Evolutionary conservation across 2,329 filamentous ascomycete species (phyloP).

Genomic region (Pseudocercospora fuligena): DNA sequence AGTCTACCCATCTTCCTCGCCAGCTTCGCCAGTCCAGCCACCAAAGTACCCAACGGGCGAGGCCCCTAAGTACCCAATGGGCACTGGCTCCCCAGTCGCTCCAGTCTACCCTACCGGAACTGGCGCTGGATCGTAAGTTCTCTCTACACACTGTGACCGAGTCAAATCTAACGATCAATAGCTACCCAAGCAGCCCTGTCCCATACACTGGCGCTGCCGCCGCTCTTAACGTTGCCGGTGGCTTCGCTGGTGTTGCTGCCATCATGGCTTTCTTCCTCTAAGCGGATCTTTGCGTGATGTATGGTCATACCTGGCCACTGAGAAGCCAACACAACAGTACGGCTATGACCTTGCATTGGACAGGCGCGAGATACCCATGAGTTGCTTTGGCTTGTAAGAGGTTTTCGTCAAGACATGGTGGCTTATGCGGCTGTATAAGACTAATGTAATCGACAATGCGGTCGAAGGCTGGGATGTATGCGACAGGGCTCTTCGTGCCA

Average conservation of each 20-base stretch:
- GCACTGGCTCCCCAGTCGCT: constrained; percentile 17
- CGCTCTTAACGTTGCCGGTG: constrained; percentile 29
- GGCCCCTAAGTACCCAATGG: neutral
- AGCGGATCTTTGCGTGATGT: constrained; percentile 22
- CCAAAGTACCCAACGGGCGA: neutral
- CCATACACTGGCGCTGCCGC: constrained; percentile 29
- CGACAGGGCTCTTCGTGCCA: neutral
- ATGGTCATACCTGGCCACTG: constrained; percentile 21
- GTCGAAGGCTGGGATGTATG: neutral
- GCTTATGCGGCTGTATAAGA: constrained; percentile 10
- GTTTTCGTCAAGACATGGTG: neutral
- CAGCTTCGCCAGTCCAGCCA: neutral
- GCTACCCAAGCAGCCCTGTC: constrained; percentile 13
- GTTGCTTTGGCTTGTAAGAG: neutral
- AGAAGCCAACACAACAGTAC: constrained; percentile 16
- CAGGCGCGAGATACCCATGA: constrained; percentile 22
- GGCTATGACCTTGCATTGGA: constrained; percentile 26
- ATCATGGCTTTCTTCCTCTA: constrained; percentile 37
- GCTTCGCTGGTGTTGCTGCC: constrained; percentile 33
- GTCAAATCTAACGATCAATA: neutral
- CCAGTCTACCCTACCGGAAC: constrained; percentile 17
- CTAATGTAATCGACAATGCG: constrained; percentile 8
- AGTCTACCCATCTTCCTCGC: neutral
- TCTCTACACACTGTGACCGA: neutral
- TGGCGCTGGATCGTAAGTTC: constrained; percentile 13